A percentile compares a stretch with the other conserved stretches of the same genome.
phyloP scores from a whole-genome alignment of 441 rosid genomes.

The Capsella rubella region DNA sequence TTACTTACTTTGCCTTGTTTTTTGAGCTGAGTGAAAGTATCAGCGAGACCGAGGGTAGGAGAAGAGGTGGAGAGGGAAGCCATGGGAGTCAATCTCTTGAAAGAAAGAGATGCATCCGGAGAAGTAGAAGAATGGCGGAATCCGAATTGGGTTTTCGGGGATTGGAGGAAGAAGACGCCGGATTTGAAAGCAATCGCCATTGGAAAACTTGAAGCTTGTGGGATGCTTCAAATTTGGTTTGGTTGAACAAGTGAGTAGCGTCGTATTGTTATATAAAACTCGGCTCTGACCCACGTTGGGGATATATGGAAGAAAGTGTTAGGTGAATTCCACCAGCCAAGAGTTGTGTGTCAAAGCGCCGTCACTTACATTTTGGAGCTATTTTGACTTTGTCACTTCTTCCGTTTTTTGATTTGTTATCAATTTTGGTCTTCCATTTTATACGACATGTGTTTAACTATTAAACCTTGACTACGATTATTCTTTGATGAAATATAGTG shows the following conservation, averaged over 20 bases:
- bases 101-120: conserved; percentile 47
- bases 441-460: not conserved
- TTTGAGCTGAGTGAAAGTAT: conserved; percentile 75
- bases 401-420: not conserved
- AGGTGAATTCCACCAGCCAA: conserved; percentile 46
- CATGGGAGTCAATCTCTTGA: conserved; percentile 57
- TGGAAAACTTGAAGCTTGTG: not conserved
- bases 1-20: conserved; percentile 79
- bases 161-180: conserved; percentile 51
- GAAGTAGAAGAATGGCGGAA: conserved; percentile 38
- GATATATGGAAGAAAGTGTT: conserved; percentile 16
- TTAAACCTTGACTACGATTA: not conserved
- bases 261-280: not conserved
- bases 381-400: conserved; percentile 35
- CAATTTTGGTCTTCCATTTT: not conserved
- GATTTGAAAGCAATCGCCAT: conserved; percentile 65
- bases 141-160: conserved; percentile 35
- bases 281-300: conserved; percentile 32
- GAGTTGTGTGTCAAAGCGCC: conserved; percentile 18
- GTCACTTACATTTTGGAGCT: not conserved
- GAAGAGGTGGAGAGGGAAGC: conserved; percentile 59
- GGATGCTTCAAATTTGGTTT: not conserved
- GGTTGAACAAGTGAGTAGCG: conserved; percentile 6
- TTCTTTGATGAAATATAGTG: not conserved
- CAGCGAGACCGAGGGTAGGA: conserved; percentile 65